Conservation (phyloP, 768 basidiomycete species). For the Sutorius australiensis region DNA sequence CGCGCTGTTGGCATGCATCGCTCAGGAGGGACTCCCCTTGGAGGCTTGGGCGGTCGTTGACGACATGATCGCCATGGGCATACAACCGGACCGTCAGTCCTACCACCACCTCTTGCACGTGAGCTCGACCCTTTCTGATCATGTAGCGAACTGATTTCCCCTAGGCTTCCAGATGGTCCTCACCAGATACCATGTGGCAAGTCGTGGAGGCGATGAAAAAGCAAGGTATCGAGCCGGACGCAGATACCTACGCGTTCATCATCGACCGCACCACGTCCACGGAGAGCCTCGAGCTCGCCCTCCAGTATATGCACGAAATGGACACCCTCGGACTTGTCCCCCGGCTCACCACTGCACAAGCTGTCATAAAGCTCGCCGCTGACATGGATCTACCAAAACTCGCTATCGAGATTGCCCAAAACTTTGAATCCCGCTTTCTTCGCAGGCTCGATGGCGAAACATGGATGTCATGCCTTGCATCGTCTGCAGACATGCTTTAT, state of each 20-base stretch:
- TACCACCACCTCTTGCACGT: conserved; percentile 64
- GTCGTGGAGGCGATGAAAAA: conserved; percentile 56
- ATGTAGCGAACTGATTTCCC: conserved; percentile 8
- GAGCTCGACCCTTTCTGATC: conserved; percentile 15
- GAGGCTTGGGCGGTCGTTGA: conserved; percentile 66
- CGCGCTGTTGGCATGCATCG: conserved; percentile 48
- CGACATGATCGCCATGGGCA: conserved; percentile 55
- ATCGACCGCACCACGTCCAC: conserved; percentile 44
- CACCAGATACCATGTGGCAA: conserved; percentile 40
- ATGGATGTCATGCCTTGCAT: conserved; percentile 66
- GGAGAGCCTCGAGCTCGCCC: conserved; percentile 60
- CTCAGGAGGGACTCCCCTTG: conserved; percentile 38
- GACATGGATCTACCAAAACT: conserved; percentile 54
- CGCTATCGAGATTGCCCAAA: conserved; percentile 64
- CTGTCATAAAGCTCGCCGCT: conserved; percentile 53
- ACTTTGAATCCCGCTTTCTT: conserved; percentile 54
- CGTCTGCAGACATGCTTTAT: conserved; percentile 62
- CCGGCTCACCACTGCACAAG: conserved; percentile 45
- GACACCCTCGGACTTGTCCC: conserved; percentile 47
- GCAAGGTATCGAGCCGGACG: conserved; percentile 46
- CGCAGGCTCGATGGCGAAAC: conserved; percentile 48
- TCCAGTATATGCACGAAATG: conserved; percentile 63
- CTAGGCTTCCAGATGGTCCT: conserved; percentile 45
- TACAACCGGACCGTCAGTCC: conserved; percentile 47
- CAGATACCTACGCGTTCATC: conserved; percentile 50